These are phyloP conservation scores for Pythium sukuiense DNA, from an alignment of 352 stramenopile genomes.

Conservation along the genomic window DNA sequence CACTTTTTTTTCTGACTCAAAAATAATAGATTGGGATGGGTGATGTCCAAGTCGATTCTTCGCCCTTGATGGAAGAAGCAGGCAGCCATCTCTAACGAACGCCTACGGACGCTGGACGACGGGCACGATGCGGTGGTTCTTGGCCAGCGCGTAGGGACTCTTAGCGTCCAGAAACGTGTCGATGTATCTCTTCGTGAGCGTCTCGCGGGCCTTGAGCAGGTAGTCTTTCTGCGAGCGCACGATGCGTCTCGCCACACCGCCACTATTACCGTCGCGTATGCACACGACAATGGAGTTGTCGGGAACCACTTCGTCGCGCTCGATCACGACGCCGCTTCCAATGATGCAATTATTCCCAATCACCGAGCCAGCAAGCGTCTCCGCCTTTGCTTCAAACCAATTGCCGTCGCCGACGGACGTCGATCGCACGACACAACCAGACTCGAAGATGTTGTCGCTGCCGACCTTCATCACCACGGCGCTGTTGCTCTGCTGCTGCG, in stretches of 20 bases:
- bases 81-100: not conserved
- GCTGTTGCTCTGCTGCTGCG: conserved; percentile 17
- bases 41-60: no score
- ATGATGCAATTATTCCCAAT: conserved; percentile 84
- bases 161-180: conserved; percentile 75
- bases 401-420: conserved; percentile 60
- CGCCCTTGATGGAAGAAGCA: no score
- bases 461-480: conserved; percentile 52
- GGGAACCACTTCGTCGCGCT: conserved; percentile 50
- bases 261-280: conserved; percentile 34
- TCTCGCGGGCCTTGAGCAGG: conserved; percentile 46
- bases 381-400: conserved; percentile 76
- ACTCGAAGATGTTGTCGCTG: conserved; percentile 78
- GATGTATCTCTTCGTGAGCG: conserved; percentile 70
- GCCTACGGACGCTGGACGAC: conserved; percentile 19
- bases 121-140: conserved; percentile 70
- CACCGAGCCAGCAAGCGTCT: conserved; percentile 47
- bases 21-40: no score
- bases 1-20: no score
- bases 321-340: conserved; percentile 76
- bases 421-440: conserved; percentile 63
- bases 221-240: conserved; percentile 68
- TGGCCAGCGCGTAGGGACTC: conserved; percentile 71
- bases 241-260: conserved; percentile 40
- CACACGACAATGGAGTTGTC: conserved; percentile 79